Evolutionary conservation across 2,329 filamentous ascomycete genomes (phyloP).

Genomic region (Penicillium concentricum): DNA sequence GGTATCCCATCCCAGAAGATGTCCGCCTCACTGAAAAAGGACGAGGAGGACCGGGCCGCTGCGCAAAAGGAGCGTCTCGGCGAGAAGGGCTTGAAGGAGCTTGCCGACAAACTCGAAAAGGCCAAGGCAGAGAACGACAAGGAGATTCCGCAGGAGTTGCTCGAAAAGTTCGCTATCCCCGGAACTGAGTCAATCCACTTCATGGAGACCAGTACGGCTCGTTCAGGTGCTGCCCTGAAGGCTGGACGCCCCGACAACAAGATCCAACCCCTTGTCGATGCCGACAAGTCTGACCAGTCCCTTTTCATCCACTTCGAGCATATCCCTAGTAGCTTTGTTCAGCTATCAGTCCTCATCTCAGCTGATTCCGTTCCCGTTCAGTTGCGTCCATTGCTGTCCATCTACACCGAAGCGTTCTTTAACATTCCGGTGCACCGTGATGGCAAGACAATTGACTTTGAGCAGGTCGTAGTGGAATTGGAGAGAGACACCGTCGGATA

Average conservation of each 20-base stretch:
- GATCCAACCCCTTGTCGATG: slow-evolving; percentile 74
- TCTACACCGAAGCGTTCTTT: slow-evolving; percentile 93
- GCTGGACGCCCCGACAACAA: slow-evolving; percentile 66
- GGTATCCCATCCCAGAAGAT: slow-evolving; percentile 81
- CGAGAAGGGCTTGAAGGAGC: slow-evolving; percentile 71
- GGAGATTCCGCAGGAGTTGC: slow-evolving; percentile 76
- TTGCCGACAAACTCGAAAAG: slow-evolving; percentile 72
- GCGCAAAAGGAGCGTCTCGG: slow-evolving; percentile 78
- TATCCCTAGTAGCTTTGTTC: slow-evolving; percentile 88
- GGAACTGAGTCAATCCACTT: slow-evolving; percentile 91
- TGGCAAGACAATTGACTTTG: slow-evolving; percentile 77
- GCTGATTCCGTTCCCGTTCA: slow-evolving; percentile 75
- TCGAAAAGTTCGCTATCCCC: slow-evolving; percentile 79
- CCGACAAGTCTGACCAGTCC: slow-evolving; percentile 62
- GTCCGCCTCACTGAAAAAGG: slow-evolving; percentile 74
- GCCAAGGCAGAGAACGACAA: slow-evolving; percentile 88
- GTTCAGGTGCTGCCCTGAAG: slow-evolving; percentile 72
- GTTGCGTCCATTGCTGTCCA: slow-evolving; percentile 75
- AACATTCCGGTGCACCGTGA: slow-evolving; percentile 79
- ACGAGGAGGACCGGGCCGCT: slow-evolving; percentile 75
- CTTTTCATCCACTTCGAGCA: slow-evolving; percentile 97
- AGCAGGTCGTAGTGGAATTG: slow-evolving; percentile 85
- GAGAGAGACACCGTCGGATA: slow-evolving; percentile 91
- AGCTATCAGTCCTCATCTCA: slow-evolving; percentile 76
- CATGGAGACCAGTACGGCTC: slow-evolving; percentile 80